These are phyloP conservation scores for Grigorovia transvaalensis DNA, from an alignment of 805 yeast genomes.

Conservation along the genomic window DNA sequence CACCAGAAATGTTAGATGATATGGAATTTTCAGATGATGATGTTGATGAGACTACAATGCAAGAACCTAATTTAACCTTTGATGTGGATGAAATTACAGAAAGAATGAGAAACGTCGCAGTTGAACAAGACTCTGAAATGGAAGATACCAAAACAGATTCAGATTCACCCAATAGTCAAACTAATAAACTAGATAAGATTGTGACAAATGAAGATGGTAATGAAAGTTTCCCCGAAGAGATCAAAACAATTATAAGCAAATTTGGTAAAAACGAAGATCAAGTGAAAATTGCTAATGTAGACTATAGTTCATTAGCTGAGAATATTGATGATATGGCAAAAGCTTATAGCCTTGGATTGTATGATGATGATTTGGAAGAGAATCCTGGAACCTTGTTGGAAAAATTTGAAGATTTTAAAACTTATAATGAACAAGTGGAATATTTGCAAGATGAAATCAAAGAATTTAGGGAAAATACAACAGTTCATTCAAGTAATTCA, in stretches of 20 bases:
- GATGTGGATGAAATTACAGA: background rate
- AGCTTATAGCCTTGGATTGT: conserved; percentile 49
- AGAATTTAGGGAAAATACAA: conserved; percentile 13
- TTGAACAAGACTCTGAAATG: background rate
- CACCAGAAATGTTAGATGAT: conserved; percentile 7
- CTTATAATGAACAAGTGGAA: conserved; percentile 40
- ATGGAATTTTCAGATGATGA: conserved; percentile 1
- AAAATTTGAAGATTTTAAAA: conserved; percentile 43
- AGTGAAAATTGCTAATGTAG: conserved; percentile 25
- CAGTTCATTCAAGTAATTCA: background rate
- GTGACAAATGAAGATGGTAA: background rate
- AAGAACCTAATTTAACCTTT: background rate
- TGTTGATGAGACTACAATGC: conserved; percentile 1
- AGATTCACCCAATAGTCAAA: background rate
- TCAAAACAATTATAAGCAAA: conserved; percentile 5
- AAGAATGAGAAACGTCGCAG: background rate
- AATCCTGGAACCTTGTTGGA: conserved; percentile 46
- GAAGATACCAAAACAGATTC: background rate
- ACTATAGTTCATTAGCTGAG: conserved; percentile 33
- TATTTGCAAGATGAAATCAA: conserved; percentile 17
- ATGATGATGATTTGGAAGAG: conserved; percentile 49
- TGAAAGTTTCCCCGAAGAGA: conserved; percentile 8
- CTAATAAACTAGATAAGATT: background rate
- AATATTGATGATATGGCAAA: conserved; percentile 49
- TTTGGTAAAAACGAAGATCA: conserved; percentile 4